phyloP scores from a whole-genome alignment of 1,284 basidiomycete genomes.

The Exsudoporus floridanus region DNA sequence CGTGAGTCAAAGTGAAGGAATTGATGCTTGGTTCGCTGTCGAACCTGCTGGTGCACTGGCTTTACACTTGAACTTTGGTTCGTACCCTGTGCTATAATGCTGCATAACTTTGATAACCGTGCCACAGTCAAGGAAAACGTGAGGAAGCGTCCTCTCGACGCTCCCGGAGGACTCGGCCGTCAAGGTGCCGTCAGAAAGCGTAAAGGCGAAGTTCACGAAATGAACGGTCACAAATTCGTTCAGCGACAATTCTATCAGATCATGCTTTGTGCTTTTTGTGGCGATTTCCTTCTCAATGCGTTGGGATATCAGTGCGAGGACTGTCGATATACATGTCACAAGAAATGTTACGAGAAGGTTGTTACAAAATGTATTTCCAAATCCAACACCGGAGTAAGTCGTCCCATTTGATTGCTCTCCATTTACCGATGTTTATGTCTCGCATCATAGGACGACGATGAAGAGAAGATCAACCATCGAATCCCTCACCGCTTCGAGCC shows the following conservation, averaged over 20 bases:
- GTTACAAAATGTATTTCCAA: constrained; percentile 99
- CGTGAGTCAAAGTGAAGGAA: constrained; percentile 61
- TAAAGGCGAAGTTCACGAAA: constrained; percentile 97
- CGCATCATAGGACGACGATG: constrained; percentile 83
- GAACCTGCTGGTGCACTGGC: constrained; percentile 96
- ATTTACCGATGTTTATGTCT: constrained; percentile 28
- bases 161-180: constrained; percentile 86
- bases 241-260: constrained; percentile 98
- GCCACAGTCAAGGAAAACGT: constrained; percentile 91
- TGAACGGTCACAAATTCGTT: constrained; percentile 99
- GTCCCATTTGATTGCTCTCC: constrained; percentile 8
- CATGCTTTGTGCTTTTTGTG: constrained; percentile 97
- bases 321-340: constrained; percentile 98
- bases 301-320: constrained; percentile 99
- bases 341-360: constrained; percentile 98
- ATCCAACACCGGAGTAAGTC: constrained; percentile 85
- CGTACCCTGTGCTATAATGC: constrained; percentile 34
- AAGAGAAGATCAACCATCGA: constrained; percentile 98
- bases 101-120: constrained; percentile 14
- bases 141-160: constrained; percentile 91
- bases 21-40: constrained; percentile 97
- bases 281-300: constrained; percentile 96
- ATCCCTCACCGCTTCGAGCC: constrained; percentile 99
- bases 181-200: constrained; percentile 98
- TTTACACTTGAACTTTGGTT: constrained; percentile 87